Conservation (phyloP, 169 alveolate species). For the Plasmodium fragile region DNA sequence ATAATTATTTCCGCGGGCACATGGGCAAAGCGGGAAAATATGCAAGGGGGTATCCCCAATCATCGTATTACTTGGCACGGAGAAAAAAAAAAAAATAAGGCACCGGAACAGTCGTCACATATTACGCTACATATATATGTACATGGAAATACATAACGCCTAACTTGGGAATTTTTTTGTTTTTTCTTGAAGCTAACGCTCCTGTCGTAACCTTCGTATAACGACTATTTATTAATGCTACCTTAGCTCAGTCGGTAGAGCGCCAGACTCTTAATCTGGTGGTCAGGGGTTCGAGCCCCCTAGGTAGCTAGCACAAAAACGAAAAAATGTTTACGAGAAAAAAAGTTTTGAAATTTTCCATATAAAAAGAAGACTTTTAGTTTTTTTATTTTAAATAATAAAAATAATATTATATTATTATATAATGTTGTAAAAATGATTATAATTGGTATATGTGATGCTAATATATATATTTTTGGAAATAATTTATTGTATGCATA, state of each 20-base stretch:
- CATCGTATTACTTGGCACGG: background rate
- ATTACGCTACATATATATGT: background rate
- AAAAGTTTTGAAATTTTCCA: background rate
- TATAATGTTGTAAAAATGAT: no score
- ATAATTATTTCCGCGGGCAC: background rate
- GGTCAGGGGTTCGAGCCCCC: conserved; percentile 99
- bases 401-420: no score
- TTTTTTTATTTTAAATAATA: no score
- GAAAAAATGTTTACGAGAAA: background rate
- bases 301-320: conserved; percentile 81
- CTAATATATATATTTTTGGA: no score
- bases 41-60: background rate
- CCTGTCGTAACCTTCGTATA: background rate
- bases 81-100: background rate
- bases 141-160: background rate
- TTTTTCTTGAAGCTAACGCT: background rate
- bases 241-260: conserved; percentile 99
- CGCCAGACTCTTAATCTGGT: conserved; percentile 99
- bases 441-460: background rate
- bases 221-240: conserved; percentile 75
- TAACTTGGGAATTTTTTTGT: background rate
- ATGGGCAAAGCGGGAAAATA: background rate
- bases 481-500: background rate
- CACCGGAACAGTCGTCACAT: background rate
- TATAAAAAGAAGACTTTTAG: no score